Evolutionary conservation across 441 rosid species (phyloP).

Genomic region (Isatis lusitanica): DNA sequence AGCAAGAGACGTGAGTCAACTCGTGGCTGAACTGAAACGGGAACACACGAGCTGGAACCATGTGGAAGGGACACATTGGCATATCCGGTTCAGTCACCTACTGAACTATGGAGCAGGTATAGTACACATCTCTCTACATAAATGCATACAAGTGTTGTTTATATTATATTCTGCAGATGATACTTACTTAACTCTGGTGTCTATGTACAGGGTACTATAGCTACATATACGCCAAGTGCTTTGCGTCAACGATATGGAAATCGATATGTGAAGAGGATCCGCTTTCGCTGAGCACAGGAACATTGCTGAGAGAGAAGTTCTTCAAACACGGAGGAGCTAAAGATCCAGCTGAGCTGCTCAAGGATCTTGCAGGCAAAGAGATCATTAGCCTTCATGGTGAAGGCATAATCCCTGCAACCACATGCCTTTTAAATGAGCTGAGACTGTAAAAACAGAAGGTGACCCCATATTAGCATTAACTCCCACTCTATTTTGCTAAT

Average conservation of each 20-base stretch:
- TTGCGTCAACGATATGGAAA: conserved; percentile 88
- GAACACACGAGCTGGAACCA: conserved; percentile 85
- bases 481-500: background rate
- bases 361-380: conserved; percentile 67
- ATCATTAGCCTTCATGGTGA: conserved; percentile 48
- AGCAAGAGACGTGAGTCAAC: conserved; percentile 50
- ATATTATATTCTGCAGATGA: background rate
- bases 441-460: conserved; percentile 2
- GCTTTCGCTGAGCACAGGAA: conserved; percentile 67
- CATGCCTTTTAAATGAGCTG: conserved; percentile 64
- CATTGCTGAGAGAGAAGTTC: conserved; percentile 61
- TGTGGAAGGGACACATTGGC: conserved; percentile 89
- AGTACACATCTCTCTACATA: background rate
- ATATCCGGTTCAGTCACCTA: conserved; percentile 81
- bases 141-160: background rate
- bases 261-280: conserved; percentile 87
- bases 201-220: conserved; percentile 71
- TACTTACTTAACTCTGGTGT: background rate
- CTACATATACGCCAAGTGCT: conserved; percentile 90
- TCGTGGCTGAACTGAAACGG: conserved; percentile 71
- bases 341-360: conserved; percentile 70
- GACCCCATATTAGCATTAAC: background rate
- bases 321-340: conserved; percentile 88
- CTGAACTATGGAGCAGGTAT: conserved; percentile 89
- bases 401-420: conserved; percentile 69